Conservation (phyloP, 169 alveolate genomes). For the Eimeria sp. region DNA sequence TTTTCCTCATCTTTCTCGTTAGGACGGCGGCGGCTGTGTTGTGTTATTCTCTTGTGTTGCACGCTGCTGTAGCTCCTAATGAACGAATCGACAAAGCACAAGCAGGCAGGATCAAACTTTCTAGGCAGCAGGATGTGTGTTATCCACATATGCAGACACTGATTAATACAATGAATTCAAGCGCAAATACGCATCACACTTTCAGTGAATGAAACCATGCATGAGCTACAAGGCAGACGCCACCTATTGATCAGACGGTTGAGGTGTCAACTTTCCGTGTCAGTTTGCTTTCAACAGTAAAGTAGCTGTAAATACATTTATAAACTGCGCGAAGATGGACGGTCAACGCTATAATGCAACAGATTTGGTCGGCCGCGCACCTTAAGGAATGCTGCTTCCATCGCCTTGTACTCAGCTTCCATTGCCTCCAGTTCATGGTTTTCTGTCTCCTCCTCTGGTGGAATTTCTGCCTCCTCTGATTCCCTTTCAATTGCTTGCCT, state of each 20-base stretch:
- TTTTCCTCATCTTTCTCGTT: not conserved
- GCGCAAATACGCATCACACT: too few relatives aligned
- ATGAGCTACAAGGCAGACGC: too few relatives aligned
- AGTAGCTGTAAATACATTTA: not conserved
- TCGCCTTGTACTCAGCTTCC: conserved; percentile 22
- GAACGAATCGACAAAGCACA: not conserved
- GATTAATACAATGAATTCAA: too few relatives aligned
- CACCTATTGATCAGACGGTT: too few relatives aligned
- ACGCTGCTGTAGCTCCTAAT: conserved; percentile 6
- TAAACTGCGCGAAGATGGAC: too few relatives aligned
- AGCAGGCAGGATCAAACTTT: not conserved
- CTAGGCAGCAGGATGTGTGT: not conserved
- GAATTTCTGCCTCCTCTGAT: not conserved
- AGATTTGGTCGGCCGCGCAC: not conserved
- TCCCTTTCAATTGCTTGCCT: not conserved
- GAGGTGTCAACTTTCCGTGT: too few relatives aligned
- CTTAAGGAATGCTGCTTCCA: conserved; percentile 59
- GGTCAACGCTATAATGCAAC: not conserved
- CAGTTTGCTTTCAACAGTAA: too few relatives aligned
- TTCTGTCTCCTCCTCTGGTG: not conserved
- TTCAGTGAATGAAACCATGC: too few relatives aligned
- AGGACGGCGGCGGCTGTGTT: not conserved
- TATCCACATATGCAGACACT: too few relatives aligned
- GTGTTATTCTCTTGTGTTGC: not conserved
- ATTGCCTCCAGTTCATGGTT: conserved; percentile 15